These are phyloP conservation scores for Diaporthe citrichinensis DNA, from an alignment of 2,329 filamentous ascomycete genomes.

Conservation along the genomic window DNA sequence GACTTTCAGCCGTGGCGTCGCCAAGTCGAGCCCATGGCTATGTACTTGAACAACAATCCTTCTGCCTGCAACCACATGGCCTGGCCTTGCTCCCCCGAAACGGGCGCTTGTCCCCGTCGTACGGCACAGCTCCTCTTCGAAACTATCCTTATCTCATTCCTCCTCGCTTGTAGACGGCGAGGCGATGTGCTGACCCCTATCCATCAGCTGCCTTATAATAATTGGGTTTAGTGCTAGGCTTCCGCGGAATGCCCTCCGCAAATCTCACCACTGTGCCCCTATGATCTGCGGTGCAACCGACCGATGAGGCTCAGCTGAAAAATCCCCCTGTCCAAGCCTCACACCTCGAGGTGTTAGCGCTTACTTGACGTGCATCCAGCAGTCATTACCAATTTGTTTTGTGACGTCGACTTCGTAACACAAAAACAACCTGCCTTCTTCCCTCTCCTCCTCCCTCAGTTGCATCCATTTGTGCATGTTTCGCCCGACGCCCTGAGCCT, in stretches of 20 bases:
- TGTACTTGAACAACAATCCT: not conserved
- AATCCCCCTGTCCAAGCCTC: conserved; percentile 40
- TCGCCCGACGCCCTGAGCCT: not conserved
- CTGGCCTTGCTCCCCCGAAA: not conserved
- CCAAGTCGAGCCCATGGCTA: not conserved
- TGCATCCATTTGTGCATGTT: not conserved
- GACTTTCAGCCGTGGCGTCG: conserved; percentile 31
- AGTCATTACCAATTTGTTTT: conserved; percentile 16
- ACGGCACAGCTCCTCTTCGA: not conserved
- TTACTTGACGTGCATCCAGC: conserved; percentile 37
- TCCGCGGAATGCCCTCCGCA: conserved; percentile 15
- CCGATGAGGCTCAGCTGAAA: conserved; percentile 41
- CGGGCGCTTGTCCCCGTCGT: not conserved
- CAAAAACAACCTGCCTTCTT: not conserved
- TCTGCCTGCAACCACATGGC: not conserved
- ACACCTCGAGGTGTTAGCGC: conserved; percentile 34
- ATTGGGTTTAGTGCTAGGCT: not conserved
- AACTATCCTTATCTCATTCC: too few relatives aligned
- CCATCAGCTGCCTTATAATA: not conserved
- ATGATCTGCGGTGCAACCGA: conserved; percentile 33
- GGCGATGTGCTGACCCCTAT: not conserved
- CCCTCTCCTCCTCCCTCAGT: not conserved
- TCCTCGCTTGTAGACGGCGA: not conserved
- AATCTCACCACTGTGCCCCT: not conserved
- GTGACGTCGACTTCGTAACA: conserved; percentile 27